phyloP scores from a whole-genome alignment of 2,329 filamentous ascomycete species.

The Nannizziopsis barbatae region DNA sequence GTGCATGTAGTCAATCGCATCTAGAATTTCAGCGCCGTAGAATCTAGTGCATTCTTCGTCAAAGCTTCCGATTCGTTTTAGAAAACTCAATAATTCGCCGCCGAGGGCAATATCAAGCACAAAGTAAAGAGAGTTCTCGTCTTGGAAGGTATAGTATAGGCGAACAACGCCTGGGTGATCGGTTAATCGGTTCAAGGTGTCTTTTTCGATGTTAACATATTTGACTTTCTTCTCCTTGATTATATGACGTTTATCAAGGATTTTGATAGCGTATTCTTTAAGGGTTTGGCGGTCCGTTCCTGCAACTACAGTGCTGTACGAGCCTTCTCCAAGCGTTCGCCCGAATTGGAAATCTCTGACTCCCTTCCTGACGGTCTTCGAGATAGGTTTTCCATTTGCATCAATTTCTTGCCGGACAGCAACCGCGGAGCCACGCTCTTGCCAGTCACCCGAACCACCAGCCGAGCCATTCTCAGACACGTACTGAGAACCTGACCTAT shows the following conservation, averaged over 20 bases:
- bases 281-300: constrained; percentile 87
- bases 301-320: constrained; percentile 89
- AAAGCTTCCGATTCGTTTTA: constrained; percentile 91
- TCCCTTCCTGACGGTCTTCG: constrained; percentile 85
- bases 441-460: constrained; percentile 80
- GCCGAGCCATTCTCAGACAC: constrained; percentile 46
- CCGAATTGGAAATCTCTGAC: constrained; percentile 96
- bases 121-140: constrained; percentile 91
- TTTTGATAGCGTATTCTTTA: constrained; percentile 96
- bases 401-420: constrained; percentile 73
- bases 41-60: constrained; percentile 90
- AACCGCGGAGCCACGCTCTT: constrained; percentile 84
- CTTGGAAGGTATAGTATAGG: constrained; percentile 97
- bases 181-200: constrained; percentile 88
- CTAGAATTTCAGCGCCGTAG: constrained; percentile 90
- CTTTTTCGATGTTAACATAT: constrained; percentile 99
- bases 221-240: constrained; percentile 99
- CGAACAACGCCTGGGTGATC: constrained; percentile 95
- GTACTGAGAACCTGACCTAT: constrained; percentile 39
- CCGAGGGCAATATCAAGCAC: constrained; percentile 87
- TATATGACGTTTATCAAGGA: constrained; percentile 95
- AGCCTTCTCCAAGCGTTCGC: constrained; percentile 81
- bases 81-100: constrained; percentile 78
- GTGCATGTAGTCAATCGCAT: constrained; percentile 97
- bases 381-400: constrained; percentile 66